phyloP scores from a whole-genome alignment of 345 rosid species.

The Noccaea caerulescens region DNA sequence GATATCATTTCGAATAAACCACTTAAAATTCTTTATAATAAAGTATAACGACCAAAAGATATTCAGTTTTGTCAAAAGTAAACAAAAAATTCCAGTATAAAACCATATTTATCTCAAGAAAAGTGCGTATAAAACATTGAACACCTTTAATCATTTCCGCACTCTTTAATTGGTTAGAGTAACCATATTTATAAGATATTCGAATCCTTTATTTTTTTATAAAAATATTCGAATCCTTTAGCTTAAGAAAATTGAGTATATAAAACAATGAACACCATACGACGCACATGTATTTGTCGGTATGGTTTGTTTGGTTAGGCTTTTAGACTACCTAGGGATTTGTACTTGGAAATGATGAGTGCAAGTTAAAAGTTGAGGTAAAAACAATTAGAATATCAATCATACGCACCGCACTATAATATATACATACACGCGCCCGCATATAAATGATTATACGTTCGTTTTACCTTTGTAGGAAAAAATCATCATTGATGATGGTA shows the following conservation, averaged over 20 bases:
- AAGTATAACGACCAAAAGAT: no score
- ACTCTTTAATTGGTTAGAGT: slow-evolving; percentile 5
- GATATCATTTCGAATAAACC: no score
- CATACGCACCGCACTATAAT: slow-evolving; percentile 41
- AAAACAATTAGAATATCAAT: slow-evolving; percentile 41
- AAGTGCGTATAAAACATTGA: slow-evolving; percentile 1
- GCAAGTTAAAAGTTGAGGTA: slow-evolving; percentile 41
- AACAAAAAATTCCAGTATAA: not conserved
- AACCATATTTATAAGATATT: not conserved
- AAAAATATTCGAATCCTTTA: not conserved
- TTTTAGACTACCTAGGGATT: slow-evolving; percentile 38
- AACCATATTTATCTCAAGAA: not conserved
- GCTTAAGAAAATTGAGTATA: not conserved
- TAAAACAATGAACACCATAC: slow-evolving; percentile 20
- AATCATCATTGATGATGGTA: slow-evolving; percentile 42
- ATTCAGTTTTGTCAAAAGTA: not conserved
- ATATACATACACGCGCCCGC: not conserved
- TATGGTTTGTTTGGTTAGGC: slow-evolving; percentile 28
- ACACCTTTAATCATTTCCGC: slow-evolving; percentile 3
- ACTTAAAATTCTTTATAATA: no score
- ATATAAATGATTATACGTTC: not conserved
- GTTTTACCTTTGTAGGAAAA: slow-evolving; percentile 30
- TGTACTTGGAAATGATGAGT: slow-evolving; percentile 39
- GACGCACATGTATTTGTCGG: slow-evolving; percentile 26
- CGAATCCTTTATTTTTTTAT: not conserved